Evolutionary conservation across 176 grass and related monocot genomes (phyloP), one percentile per base, ranked within the genome.

Genomic region (Tuctoria greenei): DNA sequence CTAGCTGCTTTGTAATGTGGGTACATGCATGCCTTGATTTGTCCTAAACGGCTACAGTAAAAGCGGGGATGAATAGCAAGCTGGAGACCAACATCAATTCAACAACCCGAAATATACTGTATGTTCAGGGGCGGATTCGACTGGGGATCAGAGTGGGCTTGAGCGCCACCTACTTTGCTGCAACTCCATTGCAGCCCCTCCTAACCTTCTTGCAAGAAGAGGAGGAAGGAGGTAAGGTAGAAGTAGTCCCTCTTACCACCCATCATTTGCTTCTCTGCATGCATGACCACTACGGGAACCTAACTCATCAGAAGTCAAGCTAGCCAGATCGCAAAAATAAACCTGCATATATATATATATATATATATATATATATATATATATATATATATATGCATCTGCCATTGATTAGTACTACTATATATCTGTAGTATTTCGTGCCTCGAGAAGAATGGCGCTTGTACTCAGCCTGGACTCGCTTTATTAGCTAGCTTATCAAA

Each of bases 81-180:
- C 40, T 11, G n/a, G 59, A 46, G 66, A 54, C 41, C 23, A 47
- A 10, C 61, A n/a, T n/a, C n/a, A 67, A 65, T 47, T 55, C 75
- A 72, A 74, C 69, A 79, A 79, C 69, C 75, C 64, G 86, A 61
- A 79, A 74, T 20, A 74, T 20, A 23, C 47, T 71, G 66, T 67
- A 18, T 7, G 4, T 46, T n/a, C n/a, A n/a, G n/a, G n/a, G n/a
- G n/a, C n/a, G n/a, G n/a, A n/a, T n/a, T n/a, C n/a, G n/a, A n/a
- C n/a, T n/a, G n/a, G n/a, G n/a, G n/a, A n/a, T n/a, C n/a, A n/a
- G n/a, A n/a, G n/a, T n/a, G n/a, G n/a, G n/a, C n/a, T n/a, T n/a
- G n/a, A n/a, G n/a, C n/a, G n/a, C n/a, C n/a, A n/a, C n/a, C n/a
- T n/a, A n/a, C n/a, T n/a, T n/a, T n/a, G n/a, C n/a, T n/a, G n/a